These are phyloP conservation scores for Poa pratensis DNA, from an alignment of 176 grass and related monocot genomes.

Conservation along the genomic window DNA sequence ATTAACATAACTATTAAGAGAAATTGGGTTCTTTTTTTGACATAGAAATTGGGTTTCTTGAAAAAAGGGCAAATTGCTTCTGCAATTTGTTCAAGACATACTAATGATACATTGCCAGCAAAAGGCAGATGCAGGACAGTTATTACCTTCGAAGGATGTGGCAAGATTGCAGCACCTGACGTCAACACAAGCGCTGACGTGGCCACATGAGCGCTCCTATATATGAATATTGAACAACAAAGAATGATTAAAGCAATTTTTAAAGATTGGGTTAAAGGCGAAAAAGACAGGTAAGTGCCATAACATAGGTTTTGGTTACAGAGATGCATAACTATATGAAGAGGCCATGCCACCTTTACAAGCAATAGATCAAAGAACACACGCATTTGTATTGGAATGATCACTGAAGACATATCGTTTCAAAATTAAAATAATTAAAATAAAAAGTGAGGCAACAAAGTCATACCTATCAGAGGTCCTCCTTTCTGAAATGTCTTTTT, in stretches of 20 bases:
- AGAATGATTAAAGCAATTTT: slow-evolving; percentile 17
- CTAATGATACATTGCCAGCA: background rate
- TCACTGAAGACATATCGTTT: slow-evolving; percentile 11
- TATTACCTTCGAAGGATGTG: slow-evolving; percentile 92
- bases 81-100: background rate
- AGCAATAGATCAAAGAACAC: slow-evolving; percentile 11
- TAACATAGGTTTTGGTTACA: slow-evolving; percentile 25
- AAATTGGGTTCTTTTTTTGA: slow-evolving; percentile 6
- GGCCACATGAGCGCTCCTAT: slow-evolving; percentile 32
- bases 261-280: background rate
- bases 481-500: slow-evolving; percentile 28
- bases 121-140: background rate
- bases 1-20: background rate
- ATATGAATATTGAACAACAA: slow-evolving; percentile 32
- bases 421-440: slow-evolving; percentile 40
- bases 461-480: slow-evolving; percentile 52
- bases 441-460: slow-evolving; percentile 29
- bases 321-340: slow-evolving; percentile 32
- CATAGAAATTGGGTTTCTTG: background rate
- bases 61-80: slow-evolving; percentile 11
- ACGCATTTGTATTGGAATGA: background rate
- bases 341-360: background rate
- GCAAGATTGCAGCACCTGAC: slow-evolving; percentile 81
- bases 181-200: slow-evolving; percentile 51
- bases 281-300: background rate